A percentile compares a stretch with the other conserved stretches of the same genome.
Evolutionary conservation across 2,329 filamentous ascomycete genomes (phyloP).

Genomic region (Phialemonium atrogriseum): DNA sequence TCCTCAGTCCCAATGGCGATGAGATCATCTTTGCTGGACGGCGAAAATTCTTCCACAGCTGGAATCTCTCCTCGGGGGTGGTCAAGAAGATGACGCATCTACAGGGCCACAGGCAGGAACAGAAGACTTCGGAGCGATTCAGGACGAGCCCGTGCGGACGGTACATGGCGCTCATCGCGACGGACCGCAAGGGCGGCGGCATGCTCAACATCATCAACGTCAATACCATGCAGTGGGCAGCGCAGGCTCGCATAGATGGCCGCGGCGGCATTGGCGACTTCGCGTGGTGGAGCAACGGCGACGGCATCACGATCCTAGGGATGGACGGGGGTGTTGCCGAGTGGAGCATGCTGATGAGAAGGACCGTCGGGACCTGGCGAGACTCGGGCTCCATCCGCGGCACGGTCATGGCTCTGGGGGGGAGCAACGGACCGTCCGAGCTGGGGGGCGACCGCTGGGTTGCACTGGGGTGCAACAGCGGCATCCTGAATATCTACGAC

Average conservation of each 20-base stretch:
- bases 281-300: constrained; percentile 81
- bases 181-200: constrained; percentile 77
- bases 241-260: constrained; percentile 73
- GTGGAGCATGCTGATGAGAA: constrained; percentile 62
- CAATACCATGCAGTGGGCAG: constrained; percentile 77
- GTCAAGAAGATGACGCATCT: constrained; percentile 77
- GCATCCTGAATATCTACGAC: constrained; percentile 92
- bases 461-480: constrained; percentile 75
- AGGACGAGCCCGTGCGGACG: constrained; percentile 78
- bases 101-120: constrained; percentile 69
- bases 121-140: constrained; percentile 86
- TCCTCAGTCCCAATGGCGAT: constrained; percentile 63
- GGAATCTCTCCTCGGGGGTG: constrained; percentile 74
- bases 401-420: constrained; percentile 74
- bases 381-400: constrained; percentile 86
- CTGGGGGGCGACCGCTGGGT: constrained; percentile 84
- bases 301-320: constrained; percentile 73
- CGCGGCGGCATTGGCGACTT: constrained; percentile 82
- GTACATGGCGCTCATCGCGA: constrained; percentile 76
- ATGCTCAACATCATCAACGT: constrained; percentile 79
- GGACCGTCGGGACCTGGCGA: constrained; percentile 74
- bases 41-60: constrained; percentile 86
- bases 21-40: constrained; percentile 85
- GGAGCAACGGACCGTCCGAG: constrained; percentile 44
- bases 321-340: constrained; percentile 87